A percentile compares a stretch with the other conserved stretches of the same genome.
These are phyloP conservation scores for Colletotrichum agaves DNA, from an alignment of 2,329 filamentous ascomycete genomes.

Conservation along the genomic window DNA sequence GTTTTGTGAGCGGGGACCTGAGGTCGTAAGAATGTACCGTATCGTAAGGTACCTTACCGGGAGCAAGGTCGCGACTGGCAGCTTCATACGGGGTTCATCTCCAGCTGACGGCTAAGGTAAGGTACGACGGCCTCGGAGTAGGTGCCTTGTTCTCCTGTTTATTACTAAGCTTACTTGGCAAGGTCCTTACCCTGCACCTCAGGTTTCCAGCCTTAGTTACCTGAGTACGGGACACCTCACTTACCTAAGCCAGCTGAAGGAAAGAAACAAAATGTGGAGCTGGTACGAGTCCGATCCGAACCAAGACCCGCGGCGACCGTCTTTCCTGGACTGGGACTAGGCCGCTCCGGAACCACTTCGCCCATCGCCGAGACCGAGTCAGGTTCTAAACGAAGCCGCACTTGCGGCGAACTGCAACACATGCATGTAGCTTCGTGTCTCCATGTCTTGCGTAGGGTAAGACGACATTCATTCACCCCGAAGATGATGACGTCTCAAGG, in stretches of 20 bases:
- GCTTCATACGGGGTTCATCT: too few species aligned
- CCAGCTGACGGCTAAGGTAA: not conserved
- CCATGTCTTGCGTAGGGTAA: conserved; percentile 26
- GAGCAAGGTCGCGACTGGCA: too few species aligned
- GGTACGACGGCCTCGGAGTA: not conserved
- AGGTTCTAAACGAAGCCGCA: conserved; percentile 23
- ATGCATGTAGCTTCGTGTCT: conserved; percentile 16
- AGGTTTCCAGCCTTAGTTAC: too few species aligned
- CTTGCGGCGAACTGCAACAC: conserved; percentile 18
- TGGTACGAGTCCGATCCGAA: conserved; percentile 21
- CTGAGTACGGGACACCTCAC: not conserved
- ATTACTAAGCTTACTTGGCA: conserved; percentile 9
- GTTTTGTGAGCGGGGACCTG: not conserved
- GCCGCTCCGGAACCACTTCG: conserved; percentile 30
- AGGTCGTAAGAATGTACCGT: not conserved
- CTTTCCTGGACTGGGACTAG: conserved; percentile 27
- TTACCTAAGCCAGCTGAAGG: not conserved
- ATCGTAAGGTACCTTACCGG: too few species aligned
- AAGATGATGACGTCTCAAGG: conserved; percentile 11
- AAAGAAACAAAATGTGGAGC: not conserved
- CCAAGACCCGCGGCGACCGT: conserved; percentile 19
- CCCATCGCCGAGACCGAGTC: conserved; percentile 34
- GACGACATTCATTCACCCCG: conserved; percentile 11
- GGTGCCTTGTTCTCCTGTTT: not conserved
- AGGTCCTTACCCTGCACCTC: not conserved